Conservation (phyloP, 306 rosid genomes). For the Malus asiatica region DNA sequence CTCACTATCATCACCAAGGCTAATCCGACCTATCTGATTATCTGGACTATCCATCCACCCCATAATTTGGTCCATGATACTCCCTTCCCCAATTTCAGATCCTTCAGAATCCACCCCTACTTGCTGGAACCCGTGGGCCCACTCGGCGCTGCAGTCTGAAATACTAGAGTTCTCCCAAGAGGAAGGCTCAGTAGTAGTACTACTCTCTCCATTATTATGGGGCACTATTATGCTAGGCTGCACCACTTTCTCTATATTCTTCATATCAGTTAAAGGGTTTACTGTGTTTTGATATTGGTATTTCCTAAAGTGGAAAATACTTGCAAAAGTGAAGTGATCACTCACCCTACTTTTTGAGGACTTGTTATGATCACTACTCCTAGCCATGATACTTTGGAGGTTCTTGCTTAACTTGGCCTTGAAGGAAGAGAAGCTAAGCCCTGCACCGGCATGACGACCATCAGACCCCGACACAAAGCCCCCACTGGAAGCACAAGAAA, state of each 20-base stretch:
- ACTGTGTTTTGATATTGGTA: constrained; percentile 36
- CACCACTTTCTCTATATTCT: constrained; percentile 48
- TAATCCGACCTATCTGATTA: constrained; percentile 7
- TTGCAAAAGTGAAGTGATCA: constrained; percentile 77
- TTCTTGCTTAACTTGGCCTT: constrained; percentile 74
- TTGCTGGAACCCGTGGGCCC: constrained; percentile 37
- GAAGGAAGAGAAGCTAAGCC: constrained; percentile 56
- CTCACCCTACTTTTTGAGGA: constrained; percentile 74
- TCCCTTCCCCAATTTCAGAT: constrained; percentile 52
- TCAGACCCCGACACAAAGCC: constrained; percentile 4
- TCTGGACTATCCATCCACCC: constrained; percentile 63
- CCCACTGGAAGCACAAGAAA: background rate
- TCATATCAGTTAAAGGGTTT: constrained; percentile 25
- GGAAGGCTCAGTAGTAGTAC: background rate
- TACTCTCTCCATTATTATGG: constrained; percentile 12
- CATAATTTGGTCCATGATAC: constrained; percentile 39
- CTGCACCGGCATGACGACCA: constrained; percentile 17
- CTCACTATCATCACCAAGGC: background rate
- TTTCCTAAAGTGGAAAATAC: constrained; percentile 55
- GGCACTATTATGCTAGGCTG: constrained; percentile 90
- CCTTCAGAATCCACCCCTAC: constrained; percentile 47
- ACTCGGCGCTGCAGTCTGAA: constrained; percentile 56
- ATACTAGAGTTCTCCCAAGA: constrained; percentile 50
- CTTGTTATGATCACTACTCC: constrained; percentile 37
- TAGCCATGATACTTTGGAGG: constrained; percentile 68